These are phyloP conservation scores for Lepidium africanum DNA, from an alignment of 345 rosid genomes.

Conservation along the genomic window DNA sequence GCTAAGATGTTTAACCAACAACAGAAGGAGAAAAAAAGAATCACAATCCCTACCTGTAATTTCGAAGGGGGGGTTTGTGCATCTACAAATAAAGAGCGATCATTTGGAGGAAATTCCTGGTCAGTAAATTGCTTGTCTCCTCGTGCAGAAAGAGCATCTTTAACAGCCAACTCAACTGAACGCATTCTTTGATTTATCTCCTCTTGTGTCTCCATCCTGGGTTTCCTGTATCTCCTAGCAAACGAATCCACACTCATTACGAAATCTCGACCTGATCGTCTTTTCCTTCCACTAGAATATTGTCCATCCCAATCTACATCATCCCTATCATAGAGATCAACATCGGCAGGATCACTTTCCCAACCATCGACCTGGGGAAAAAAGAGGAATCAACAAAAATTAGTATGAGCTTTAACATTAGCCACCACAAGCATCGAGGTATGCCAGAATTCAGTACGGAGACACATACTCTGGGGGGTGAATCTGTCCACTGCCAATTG, in stretches of 20 bases:
- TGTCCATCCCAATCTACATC: conserved; percentile 99
- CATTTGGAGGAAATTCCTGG: conserved; percentile 96
- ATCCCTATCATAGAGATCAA: conserved; percentile 94
- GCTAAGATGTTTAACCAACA: neutral
- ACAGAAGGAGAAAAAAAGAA: neutral
- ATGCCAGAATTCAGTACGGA: conserved; percentile 1
- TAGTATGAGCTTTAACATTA: neutral
- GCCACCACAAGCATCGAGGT: neutral
- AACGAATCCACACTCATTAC: conserved; percentile 77
- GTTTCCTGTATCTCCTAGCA: conserved; percentile 84
- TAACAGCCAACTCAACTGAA: conserved; percentile 94
- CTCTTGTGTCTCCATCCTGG: conserved; percentile 90
- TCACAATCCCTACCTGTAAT: conserved; percentile 60
- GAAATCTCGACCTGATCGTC: conserved; percentile 78
- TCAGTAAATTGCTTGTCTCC: conserved; percentile 89
- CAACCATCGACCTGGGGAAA: conserved; percentile 81
- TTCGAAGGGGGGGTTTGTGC: conserved; percentile 74
- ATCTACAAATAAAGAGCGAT: conserved; percentile 83
- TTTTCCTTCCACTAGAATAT: conserved; percentile 92
- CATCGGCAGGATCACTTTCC: conserved; percentile 98
- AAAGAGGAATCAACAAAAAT: conserved; percentile 24
- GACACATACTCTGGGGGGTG: conserved; percentile 80
- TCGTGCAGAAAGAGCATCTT: conserved; percentile 86
- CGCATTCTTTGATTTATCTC: conserved; percentile 95
- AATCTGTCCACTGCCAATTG: conserved; percentile 97